Base-by-base conservation (phyloP, 1,139 yeast species). In the Debaryomyces psychrophilus region DNA sequence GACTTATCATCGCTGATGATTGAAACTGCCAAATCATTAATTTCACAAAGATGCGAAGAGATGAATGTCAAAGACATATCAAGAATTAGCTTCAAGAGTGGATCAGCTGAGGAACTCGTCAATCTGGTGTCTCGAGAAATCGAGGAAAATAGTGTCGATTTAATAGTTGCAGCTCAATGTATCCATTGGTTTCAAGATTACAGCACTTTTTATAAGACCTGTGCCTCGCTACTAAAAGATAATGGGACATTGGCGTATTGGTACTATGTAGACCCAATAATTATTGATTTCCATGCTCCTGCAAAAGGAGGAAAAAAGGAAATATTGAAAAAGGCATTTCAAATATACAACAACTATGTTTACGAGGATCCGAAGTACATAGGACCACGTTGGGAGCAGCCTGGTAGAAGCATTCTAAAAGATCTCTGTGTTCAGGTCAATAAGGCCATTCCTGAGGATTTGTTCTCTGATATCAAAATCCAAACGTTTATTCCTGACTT, bases 311-410 rank as follows among this genome's bases (percentile, higher is more conserved):
- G 54, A 6, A 61, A 62, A 40, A 29, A 40, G 1, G 58, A 59
- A 7, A 51, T 56, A 5, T 51, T 71, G 41, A 44, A 56, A 22
- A 56, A 48, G 42, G 68, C 69, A 2, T 50, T 54, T 27, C 54
- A 61, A 9, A 50, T 69, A 22, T 72, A 73, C 53, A 44, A 52
- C 47, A 62, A 68, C 44, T 71, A 64, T 47, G 65, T 62, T n/a
- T 74, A 74, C 49, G 64, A 66, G 20, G 73, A 72, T 46, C 66
- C 69, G 1, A 45, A 53, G n/a, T 58, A 50, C 20, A 57, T 73
- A 15, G 79, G 80, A 0, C 75, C 75, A 1, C 61, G 67, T 51
- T 88, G 90, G 86, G 82, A 83, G 53, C 82, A 71, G 47, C 80
- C 80, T 1, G 80, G 80, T 2, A 56, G 79, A 43, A 41, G 49